Base-by-base conservation (phyloP, 2,329 filamentous ascomycete genomes). In the Aspergillus uvarum region DNA sequence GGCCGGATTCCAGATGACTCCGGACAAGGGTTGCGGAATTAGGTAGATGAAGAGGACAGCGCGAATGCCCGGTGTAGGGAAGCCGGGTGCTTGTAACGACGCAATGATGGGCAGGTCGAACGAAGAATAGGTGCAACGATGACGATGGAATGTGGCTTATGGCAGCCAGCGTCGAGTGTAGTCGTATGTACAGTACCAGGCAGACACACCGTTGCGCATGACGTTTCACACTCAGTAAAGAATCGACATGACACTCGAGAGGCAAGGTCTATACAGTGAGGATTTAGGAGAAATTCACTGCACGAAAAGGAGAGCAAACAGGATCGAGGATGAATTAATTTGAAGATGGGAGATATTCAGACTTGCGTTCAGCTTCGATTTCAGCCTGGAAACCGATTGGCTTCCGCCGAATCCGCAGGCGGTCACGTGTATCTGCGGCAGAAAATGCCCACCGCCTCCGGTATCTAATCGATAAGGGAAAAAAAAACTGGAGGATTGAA, bases 21-120 rank as follows among this genome's bases (percentile, higher is more conserved):
- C 73, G 56, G 58, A 65, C 22, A 70, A 51, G 56, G 72, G 64
- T 51, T 68, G 65, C 51, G 58, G 63, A 51, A 53, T 59, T 42
- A 60, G 59, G 59, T 51, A 57, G 47, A 58, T 57, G 53, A 50
- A 49, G 63, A 67, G 65, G 56, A 47, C 66, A 64, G 69, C 62
- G 65, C 67, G 60, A 62, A 66, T 63, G 63, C 67, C 67, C 56
- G 62, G 56, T 59, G 65, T 59, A 8, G 65, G 57, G 38, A 63
- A 63, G 47, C 50, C 26, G 56, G 44, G 38, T 26, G 51, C 67
- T 63, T 58, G 61, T 61, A 65, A 63, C 63, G 68, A 71, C 68
- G 70, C 54, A 76, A 77, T 76, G 69, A 65, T 76, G 74, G 72
- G 73, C 71, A 64, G 64, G 52, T 65, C 42, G 58, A 48, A 62